Conservation (phyloP, 106 monocot species). For the Hemerocallis citrina region DNA sequence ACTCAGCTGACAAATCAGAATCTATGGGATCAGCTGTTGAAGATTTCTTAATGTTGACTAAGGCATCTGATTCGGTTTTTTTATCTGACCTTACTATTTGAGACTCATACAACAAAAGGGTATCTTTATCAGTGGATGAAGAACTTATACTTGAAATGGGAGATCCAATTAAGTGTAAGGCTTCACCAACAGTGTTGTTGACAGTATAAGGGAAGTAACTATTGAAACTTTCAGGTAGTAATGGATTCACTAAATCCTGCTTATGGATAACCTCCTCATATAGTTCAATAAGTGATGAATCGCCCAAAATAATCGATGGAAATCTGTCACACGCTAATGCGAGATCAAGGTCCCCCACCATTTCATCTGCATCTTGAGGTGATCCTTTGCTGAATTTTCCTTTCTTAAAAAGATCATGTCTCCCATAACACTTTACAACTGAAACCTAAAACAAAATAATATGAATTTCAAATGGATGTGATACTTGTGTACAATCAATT, state of each 20-base stretch:
- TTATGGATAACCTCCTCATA: conserved; percentile 43
- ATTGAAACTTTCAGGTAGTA: conserved; percentile 18
- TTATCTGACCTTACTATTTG: conserved; percentile 11
- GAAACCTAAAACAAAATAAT: conserved; percentile 35
- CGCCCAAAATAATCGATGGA: conserved; percentile 76
- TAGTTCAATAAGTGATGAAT: conserved; percentile 57
- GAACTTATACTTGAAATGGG: conserved; percentile 20
- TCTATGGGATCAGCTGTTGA: conserved; percentile 5
- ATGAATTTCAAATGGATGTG: not conserved
- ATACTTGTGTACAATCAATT: not conserved
- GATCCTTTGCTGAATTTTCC: conserved; percentile 22
- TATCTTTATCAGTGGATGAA: not conserved
- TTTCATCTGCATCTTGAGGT: conserved; percentile 6
- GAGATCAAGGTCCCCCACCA: conserved; percentile 47
- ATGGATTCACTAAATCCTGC: conserved; percentile 16
- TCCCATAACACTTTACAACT: conserved; percentile 37
- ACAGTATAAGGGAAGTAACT: conserved; percentile 11
- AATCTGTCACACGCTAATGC: conserved; percentile 45
- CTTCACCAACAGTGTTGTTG: conserved; percentile 7
- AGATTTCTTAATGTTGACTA: conserved; percentile 14
- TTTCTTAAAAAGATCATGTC: conserved; percentile 34
- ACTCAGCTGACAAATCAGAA: conserved; percentile 7
- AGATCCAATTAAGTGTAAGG: conserved; percentile 13
- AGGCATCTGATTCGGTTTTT: conserved; percentile 7
- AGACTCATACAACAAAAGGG: conserved; percentile 11